Base-by-base conservation (phyloP, 139 green algal species). In the Coelastrella sp. region DNA sequence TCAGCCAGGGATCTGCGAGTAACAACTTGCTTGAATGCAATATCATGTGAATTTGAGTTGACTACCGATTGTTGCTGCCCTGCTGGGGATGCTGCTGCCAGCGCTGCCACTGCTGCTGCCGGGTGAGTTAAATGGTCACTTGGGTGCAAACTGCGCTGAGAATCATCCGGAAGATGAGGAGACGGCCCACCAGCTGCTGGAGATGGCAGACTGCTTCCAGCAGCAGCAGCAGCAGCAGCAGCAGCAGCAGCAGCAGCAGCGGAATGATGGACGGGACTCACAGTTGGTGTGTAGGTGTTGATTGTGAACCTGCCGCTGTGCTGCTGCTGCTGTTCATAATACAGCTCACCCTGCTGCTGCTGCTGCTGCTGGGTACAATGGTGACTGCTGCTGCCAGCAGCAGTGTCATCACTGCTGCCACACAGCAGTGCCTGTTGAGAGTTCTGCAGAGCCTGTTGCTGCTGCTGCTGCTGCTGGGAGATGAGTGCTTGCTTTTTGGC, bases 151-250 rank as follows among this genome's bases (percentile, higher is more conserved):
- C n/a, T n/a, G n/a, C n/a, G n/a, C n/a, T n/a, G n/a, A n/a, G n/a
- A n/a, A n/a, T n/a, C n/a, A n/a, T n/a, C n/a, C n/a, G n/a, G n/a
- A n/a, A n/a, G n/a, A n/a, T n/a, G 27, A 1, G 53, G 53, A 27
- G 17, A 32, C 2, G 6, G 21, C 6, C 53, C 53, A 64, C 53
- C 53, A 4, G 53, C 21, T 6, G 53, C 53, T 32, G 53, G 53
- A 15, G 62, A 40, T 69, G 62, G 27, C 57, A 69, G 62, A 30
- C 62, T 69, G 62, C 62, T 69, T 27, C 13, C 60, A 41, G 57
- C 57, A 34, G 60, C 62, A 41, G 62, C 62, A 38, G 30, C 62
- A 21, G 30, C 62, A 69, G 62, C 7, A 21, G 9, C 11, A 1
- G 62, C n/a, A 4, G 9, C 6, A 40, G 27, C 21, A 5, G 62